Base-by-base conservation (phyloP, 2,329 filamentous ascomycete genomes). In the Cordyceps javanica region DNA sequence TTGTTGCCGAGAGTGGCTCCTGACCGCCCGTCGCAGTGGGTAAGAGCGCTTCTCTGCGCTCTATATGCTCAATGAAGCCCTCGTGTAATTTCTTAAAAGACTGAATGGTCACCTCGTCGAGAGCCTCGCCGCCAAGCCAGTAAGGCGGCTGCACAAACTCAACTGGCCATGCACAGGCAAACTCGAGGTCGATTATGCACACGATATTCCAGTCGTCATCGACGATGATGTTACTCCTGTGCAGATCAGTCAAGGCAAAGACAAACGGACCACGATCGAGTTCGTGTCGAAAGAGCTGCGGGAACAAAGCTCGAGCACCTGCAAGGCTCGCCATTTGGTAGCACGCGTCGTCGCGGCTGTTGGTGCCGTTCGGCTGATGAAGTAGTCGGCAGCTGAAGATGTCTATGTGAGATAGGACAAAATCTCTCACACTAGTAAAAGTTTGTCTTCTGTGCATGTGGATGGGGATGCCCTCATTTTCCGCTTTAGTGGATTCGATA, bases 181-280 rank as follows among this genome's bases (percentile, higher is more conserved):
- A 71, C 60, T 71, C 68, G 56, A 67, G 62, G 56, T 72, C 66
- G 44, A 72, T 67, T 0, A 70, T 55, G 60, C 62, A 62, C 46
- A 62, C 67, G 42, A 70, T 63, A 54, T 71, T 70, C 68, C 66
- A 69, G 53, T 70, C 48, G 54, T 68, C 57, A 49, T 73, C 66
- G 25, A 72, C 67, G 32, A 72, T 65, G 41, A 73, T 68, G 53
- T 72, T 72, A 52, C 68, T 70, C 50, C 55, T 60, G 61, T 71
- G 65, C 23, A 72, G 60, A 60, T 72, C 67, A 44, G 67, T 70
- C 38, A 72, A 49, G 50, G 55, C 41, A 42, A 70, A 63, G 55
- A 61, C 50, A 60, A 67, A 70, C 10, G 68, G 67, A 14, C 68
- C 67, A 26, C 66, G 48, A 14, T 42, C 21, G 26, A 62, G 50